Percentiles rank a stretch among this genome's conserved stretches.
Conservation (phyloP, 2,329 filamentous ascomycete genomes). For the Colletotrichum eleusines region DNA sequence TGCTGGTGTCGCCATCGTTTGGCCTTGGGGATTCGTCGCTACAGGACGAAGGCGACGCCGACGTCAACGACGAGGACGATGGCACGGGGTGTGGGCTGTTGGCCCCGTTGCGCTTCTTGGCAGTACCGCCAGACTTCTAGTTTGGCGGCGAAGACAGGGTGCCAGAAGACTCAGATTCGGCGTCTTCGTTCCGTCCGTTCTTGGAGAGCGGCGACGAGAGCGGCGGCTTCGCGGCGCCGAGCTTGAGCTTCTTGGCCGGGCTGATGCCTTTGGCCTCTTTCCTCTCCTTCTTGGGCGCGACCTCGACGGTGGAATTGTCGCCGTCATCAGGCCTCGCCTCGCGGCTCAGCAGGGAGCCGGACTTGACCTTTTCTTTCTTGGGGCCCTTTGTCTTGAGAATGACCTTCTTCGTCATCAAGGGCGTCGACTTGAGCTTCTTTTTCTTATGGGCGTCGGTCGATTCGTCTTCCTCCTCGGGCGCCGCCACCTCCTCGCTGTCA, state of each 20-base stretch:
- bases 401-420: slow-evolving; percentile 63
- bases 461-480: slow-evolving; percentile 62
- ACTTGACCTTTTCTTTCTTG: slow-evolving; percentile 69
- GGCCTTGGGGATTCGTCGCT: not conserved
- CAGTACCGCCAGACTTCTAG: slow-evolving; percentile 27
- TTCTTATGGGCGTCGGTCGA: slow-evolving; percentile 67
- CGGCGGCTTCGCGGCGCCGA: slow-evolving; percentile 57
- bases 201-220: slow-evolving; percentile 64
- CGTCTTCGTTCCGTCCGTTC: slow-evolving; percentile 60
- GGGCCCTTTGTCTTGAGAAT: slow-evolving; percentile 65
- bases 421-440: slow-evolving; percentile 67
- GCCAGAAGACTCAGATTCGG: slow-evolving; percentile 68
- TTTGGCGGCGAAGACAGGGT: slow-evolving; percentile 66
- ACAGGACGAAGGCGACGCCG: not conserved
- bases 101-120: not conserved
- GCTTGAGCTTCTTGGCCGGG: slow-evolving; percentile 58
- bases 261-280: slow-evolving; percentile 48
- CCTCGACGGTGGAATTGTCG: slow-evolving; percentile 45
- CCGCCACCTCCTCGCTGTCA: slow-evolving; percentile 64
- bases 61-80: not conserved
- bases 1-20: not conserved
- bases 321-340: slow-evolving; percentile 58
- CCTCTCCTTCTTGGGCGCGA: slow-evolving; percentile 56
- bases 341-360: slow-evolving; percentile 62
- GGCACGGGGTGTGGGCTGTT: not conserved